A percentile compares a stretch with the other conserved stretches of the same genome.
These are phyloP conservation scores for Pleurotus eryngii DNA, from an alignment of 768 basidiomycete species.

Conservation along the genomic window DNA sequence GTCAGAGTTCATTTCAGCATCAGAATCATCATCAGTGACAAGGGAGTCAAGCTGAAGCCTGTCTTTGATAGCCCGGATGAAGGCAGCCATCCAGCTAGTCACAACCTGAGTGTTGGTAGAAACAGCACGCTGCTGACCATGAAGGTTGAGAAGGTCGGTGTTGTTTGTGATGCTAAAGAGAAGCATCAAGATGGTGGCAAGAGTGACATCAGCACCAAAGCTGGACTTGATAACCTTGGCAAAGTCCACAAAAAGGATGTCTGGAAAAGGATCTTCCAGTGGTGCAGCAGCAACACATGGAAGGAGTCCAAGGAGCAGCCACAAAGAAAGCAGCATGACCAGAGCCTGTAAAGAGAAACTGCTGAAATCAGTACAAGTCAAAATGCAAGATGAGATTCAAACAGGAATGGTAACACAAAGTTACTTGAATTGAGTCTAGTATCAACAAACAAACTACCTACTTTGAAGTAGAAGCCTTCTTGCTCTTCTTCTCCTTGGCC, in stretches of 20 bases:
- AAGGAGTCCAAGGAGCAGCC: background rate
- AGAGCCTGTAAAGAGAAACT: background rate
- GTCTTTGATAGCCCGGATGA: background rate
- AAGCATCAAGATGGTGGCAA: constrained; percentile 4
- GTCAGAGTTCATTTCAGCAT: background rate
- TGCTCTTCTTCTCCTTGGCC: background rate
- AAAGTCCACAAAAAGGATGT: constrained; percentile 1
- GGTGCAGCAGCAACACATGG: background rate
- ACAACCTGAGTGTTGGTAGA: background rate
- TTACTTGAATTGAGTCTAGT: background rate
- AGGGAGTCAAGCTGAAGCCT: background rate
- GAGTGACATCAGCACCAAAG: background rate
- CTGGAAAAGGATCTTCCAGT: constrained; percentile 3
- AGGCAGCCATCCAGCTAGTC: constrained; percentile 1
- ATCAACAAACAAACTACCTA: background rate
- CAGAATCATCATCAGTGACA: background rate
- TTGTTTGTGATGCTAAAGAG: constrained; percentile 1
- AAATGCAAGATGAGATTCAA: too few relatives aligned
- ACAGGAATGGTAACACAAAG: background rate
- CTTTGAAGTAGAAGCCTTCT: background rate
- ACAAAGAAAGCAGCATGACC: background rate
- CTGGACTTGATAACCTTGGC: background rate
- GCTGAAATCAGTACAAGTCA: background rate
- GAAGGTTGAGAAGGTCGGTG: constrained; percentile 3
- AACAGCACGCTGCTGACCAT: background rate